These are phyloP conservation scores for Hordeum pubiflorum DNA, from an alignment of 202 grass and related monocot genomes.

Conservation along the genomic window DNA sequence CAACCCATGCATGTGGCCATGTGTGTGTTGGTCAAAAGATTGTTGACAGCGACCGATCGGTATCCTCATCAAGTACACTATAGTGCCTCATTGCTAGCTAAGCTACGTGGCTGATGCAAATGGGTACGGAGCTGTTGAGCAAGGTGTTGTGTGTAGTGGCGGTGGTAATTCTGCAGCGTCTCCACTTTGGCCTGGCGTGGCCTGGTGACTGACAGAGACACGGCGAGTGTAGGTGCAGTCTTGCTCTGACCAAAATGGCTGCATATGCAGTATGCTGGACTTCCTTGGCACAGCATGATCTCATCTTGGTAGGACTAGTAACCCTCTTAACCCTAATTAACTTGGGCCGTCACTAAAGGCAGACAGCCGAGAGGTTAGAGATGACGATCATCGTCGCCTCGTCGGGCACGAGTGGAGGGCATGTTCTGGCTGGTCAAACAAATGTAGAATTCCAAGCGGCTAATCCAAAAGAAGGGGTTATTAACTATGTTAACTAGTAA, in stretches of 20 bases:
- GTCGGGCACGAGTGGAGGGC: slow-evolving; percentile 7
- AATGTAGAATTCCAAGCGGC: slow-evolving; percentile 19
- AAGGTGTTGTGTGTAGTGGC: slow-evolving; percentile 22
- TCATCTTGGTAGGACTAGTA: not conserved
- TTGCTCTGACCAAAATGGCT: slow-evolving; percentile 3
- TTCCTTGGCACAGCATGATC: not conserved
- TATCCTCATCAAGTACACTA: not conserved
- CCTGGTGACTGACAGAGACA: slow-evolving; percentile 18
- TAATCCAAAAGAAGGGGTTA: slow-evolving; percentile 8
- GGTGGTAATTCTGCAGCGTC: slow-evolving; percentile 34
- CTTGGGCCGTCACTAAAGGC: too few relatives aligned
- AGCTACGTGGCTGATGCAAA: slow-evolving; percentile 24
- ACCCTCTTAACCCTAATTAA: not conserved
- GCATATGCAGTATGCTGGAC: not conserved
- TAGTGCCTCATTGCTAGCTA: not conserved
- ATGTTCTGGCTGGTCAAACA: slow-evolving; percentile 44
- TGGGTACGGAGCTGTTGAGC: slow-evolving; percentile 1
- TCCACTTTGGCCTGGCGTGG: not conserved
- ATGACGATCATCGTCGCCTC: not conserved
- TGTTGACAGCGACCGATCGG: not conserved
- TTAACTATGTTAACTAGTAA: not conserved
- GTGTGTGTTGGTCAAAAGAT: slow-evolving; percentile 13
- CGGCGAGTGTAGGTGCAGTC: not conserved
- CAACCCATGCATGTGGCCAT: not conserved
- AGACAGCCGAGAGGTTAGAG: not conserved